These are phyloP conservation scores for Debaryomyces sp. DNA, from an alignment of 1,139 yeast species.

Conservation along the genomic window DNA sequence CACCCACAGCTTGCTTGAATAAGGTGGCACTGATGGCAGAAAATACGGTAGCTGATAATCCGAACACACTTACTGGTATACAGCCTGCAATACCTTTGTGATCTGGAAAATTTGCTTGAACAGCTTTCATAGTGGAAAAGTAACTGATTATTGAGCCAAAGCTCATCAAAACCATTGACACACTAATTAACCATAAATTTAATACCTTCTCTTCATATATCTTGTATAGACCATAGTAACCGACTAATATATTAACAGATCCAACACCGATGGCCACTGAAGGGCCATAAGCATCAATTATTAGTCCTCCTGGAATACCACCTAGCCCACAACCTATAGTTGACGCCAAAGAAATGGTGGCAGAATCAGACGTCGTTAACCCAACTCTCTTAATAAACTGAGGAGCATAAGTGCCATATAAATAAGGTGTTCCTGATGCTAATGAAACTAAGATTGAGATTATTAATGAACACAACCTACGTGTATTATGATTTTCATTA, in stretches of 20 bases:
- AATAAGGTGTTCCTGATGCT: conserved; percentile 69
- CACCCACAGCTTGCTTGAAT: conserved; percentile 47
- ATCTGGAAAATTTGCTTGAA: conserved; percentile 69
- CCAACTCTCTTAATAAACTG: conserved; percentile 61
- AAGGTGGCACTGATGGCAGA: conserved; percentile 48
- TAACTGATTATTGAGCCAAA: conserved; percentile 67
- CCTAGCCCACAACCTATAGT: conserved; percentile 67
- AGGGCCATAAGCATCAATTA: conserved; percentile 65
- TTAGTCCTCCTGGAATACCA: conserved; percentile 68
- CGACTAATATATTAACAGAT: conserved; percentile 49
- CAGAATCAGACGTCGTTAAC: conserved; percentile 61
- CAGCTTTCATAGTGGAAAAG: conserved; percentile 67
- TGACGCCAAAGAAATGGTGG: conserved; percentile 62
- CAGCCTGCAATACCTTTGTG: conserved; percentile 74
- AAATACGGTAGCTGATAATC: conserved; percentile 50
- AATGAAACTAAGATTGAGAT: conserved; percentile 36
- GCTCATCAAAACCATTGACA: conserved; percentile 52
- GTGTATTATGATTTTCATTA: conserved; percentile 9
- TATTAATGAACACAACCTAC: conserved; percentile 10
- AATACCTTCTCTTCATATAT: conserved; percentile 28
- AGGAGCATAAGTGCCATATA: conserved; percentile 74
- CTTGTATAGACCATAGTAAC: conserved; percentile 35
- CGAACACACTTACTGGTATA: conserved; percentile 60
- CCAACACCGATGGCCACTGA: conserved; percentile 55
- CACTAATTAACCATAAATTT: conserved; percentile 32